A percentile compares a stretch with the other conserved stretches of the same genome.
Conservation (phyloP, 2,329 filamentous ascomycete genomes). For the Anthostomella pinea region DNA sequence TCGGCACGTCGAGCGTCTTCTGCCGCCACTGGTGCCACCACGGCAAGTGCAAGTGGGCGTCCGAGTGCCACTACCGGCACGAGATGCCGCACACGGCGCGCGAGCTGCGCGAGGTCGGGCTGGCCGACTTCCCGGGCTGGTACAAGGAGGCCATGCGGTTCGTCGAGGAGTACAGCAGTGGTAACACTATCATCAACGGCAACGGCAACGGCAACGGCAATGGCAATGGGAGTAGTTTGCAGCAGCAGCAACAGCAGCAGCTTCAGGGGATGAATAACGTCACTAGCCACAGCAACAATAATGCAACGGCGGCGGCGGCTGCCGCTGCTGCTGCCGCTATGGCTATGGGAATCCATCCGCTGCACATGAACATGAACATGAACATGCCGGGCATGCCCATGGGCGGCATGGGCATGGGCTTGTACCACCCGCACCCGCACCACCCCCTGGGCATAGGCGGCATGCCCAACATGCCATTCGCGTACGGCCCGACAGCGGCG, state of each 20-base stretch:
- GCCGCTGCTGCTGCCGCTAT: too few species aligned
- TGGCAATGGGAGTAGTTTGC: neutral
- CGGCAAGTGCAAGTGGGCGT: constrained; percentile 45
- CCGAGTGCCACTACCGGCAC: constrained; percentile 43
- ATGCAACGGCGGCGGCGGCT: too few species aligned
- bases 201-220: neutral
- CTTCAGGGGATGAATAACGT: too few species aligned
- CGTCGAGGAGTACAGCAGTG: neutral
- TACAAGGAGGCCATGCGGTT: constrained; percentile 25
- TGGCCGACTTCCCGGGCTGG: constrained; percentile 43
- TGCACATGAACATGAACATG: too few species aligned
- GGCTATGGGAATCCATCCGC: too few species aligned
- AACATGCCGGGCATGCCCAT: too few species aligned
- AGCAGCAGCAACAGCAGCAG: too few species aligned
- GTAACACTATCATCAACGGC: constrained; percentile 1
- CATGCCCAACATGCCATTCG: neutral
- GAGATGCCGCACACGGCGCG: constrained; percentile 43
- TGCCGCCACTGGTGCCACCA: constrained; percentile 50
- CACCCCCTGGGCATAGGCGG: too few species aligned
- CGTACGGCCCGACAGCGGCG: neutral
- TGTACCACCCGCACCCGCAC: too few species aligned
- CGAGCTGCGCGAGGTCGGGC: constrained; percentile 41
- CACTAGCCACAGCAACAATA: too few species aligned
- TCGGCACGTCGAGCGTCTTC: constrained; percentile 15
- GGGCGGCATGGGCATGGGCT: too few species aligned